Conservation (phyloP, 441 rosid genomes). For the Pelargonium australe region DNA sequence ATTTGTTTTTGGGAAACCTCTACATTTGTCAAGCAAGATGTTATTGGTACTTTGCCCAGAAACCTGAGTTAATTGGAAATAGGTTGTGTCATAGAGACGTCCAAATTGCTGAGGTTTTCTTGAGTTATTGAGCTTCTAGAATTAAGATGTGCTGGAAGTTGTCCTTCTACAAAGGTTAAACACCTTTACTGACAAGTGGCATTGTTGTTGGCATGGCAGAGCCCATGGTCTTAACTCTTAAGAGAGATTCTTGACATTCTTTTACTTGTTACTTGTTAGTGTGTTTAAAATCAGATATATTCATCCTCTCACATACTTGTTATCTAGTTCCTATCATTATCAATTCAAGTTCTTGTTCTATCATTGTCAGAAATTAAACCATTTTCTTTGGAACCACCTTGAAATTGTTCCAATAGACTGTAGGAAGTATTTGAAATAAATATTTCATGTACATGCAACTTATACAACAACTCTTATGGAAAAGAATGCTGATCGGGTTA, state of each 20-base stretch:
- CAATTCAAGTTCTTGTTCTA: background rate
- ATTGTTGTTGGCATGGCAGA: background rate
- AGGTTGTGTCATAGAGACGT: background rate
- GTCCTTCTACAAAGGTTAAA: too few species aligned
- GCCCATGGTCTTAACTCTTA: background rate
- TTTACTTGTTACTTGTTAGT: background rate
- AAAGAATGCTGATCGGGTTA: background rate
- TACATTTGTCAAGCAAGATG: too few species aligned
- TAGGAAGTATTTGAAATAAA: background rate
- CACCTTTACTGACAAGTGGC: background rate
- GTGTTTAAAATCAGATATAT: background rate
- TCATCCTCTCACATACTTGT: background rate
- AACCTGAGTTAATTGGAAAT: background rate
- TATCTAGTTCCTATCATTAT: background rate
- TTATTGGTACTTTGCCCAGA: too few species aligned
- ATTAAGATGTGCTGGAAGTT: constrained; percentile 5
- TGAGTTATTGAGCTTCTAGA: background rate
- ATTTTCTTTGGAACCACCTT: background rate
- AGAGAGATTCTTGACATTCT: background rate
- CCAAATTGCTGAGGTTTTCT: background rate
- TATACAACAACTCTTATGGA: constrained; percentile 2
- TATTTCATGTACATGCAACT: too few species aligned
- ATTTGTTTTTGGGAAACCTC: too few species aligned
- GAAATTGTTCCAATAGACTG: background rate
- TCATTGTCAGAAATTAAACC: background rate